Evolutionary conservation across 495 filamentous ascomycete species (phyloP).

Genomic region (Amniculicola lignicola): DNA sequence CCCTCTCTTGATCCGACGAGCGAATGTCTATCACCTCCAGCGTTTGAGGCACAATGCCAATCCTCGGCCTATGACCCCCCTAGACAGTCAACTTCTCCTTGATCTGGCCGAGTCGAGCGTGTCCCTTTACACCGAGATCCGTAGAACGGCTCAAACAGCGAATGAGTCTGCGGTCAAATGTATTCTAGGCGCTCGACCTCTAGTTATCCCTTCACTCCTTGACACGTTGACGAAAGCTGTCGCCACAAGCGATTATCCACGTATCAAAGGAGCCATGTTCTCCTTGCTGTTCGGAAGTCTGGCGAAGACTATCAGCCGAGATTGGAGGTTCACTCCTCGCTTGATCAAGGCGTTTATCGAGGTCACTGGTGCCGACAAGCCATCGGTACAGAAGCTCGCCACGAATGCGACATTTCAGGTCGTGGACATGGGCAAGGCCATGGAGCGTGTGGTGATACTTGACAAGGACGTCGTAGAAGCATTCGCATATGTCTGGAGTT

Average conservation of each 20-base stretch:
- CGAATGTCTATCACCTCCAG: slow-evolving; percentile 91
- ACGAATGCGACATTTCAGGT: slow-evolving; percentile 76
- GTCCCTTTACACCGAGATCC: slow-evolving; percentile 93
- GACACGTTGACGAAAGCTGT: slow-evolving; percentile 76
- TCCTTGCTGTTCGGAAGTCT: slow-evolving; percentile 84
- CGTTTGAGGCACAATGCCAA: slow-evolving; percentile 89
- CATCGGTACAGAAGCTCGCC: slow-evolving; percentile 88
- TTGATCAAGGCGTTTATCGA: slow-evolving; percentile 85
- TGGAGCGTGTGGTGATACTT: slow-evolving; percentile 84
- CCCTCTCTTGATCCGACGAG: slow-evolving; percentile 81
- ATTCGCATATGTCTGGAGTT: slow-evolving; percentile 50
- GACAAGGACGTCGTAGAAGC: slow-evolving; percentile 67
- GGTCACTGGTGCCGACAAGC: slow-evolving; percentile 84
- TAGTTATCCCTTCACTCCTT: slow-evolving; percentile 85
- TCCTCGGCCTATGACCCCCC: slow-evolving; percentile 73
- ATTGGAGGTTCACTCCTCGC: slow-evolving; percentile 89
- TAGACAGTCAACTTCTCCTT: slow-evolving; percentile 77
- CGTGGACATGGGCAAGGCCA: slow-evolving; percentile 82
- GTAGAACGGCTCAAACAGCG: slow-evolving; percentile 85
- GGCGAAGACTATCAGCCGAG: slow-evolving; percentile 77
- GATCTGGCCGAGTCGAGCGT: slow-evolving; percentile 89
- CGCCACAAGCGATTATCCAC: slow-evolving; percentile 73
- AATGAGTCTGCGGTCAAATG: slow-evolving; percentile 92
- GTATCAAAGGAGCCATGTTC: slow-evolving; percentile 92
- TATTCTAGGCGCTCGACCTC: slow-evolving; percentile 75